Evolutionary conservation across 257 asterid genomes (phyloP), one percentile per base, ranked within the genome.

Genomic region (Ophiorrhiza pumila): DNA sequence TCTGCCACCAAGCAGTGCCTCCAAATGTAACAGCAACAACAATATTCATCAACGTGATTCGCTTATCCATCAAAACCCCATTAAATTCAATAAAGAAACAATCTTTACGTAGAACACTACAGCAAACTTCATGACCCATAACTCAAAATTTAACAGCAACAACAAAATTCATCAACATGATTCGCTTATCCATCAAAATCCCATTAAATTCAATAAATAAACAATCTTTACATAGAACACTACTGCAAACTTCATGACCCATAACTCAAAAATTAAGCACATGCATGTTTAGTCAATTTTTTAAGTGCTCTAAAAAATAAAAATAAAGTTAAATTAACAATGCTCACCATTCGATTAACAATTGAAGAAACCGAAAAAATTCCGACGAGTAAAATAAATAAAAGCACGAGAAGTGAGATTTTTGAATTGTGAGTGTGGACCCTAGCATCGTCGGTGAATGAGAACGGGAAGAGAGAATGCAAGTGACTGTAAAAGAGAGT

Each of bases 361-460:
- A 91, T 59, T 7, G 92, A 85, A 66, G 85, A 84, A 81, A 89
- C 82, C 45, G 84, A 77, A 67, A 86, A 20, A 69, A 85, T 77
- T 42, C 80, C 88, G 27, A 89, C 88, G 50, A 91, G 42, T 43
- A 76, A 63, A 72, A 91, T 37, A 31, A 85, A 71, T 43, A 82
- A 49, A 74, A 86, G 83, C 60, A 91, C 73, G 57, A 81, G 15
- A 17, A 86, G 68, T 71, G 88, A 84, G 89, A 91, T 88, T 93
- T 85, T 95, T 77, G 87, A 83, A 72, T 83, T 78, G 67, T 76
- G 79, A 50, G 76, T 86, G 60, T 80, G 86, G 17, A 85, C 71
- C 87, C 98, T 87, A 71, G 81, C 82, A 74, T 88, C 95, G 68
- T 92, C 99, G 70, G 76, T 80, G 22, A 86, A 86, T 77, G 69